These are phyloP conservation scores for Fusarium sp. DNA, from an alignment of 2,329 filamentous ascomycete species.

Conservation along the genomic window DNA sequence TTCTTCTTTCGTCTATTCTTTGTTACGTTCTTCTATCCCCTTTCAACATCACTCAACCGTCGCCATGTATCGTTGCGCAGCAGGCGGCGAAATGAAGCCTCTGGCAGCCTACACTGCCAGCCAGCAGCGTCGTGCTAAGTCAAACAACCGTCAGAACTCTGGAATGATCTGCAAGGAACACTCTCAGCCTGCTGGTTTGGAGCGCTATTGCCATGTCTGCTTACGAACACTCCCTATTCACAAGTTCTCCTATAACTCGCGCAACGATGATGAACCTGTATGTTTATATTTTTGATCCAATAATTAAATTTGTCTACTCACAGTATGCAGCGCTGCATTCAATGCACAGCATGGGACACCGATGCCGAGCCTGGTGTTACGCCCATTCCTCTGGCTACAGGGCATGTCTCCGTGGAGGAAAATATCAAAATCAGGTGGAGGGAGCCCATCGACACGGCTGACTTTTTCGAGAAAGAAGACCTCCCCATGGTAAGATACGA, in stretches of 20 bases:
- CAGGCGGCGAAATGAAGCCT: slow-evolving; percentile 55
- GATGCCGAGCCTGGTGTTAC: slow-evolving; percentile 54
- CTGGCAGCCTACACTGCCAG: slow-evolving; percentile 51
- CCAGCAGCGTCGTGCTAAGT: slow-evolving; percentile 41
- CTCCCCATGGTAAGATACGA: slow-evolving; percentile 36
- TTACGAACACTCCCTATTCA: slow-evolving; percentile 45
- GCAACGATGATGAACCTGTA: slow-evolving; percentile 50
- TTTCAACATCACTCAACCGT: slow-evolving; percentile 7
- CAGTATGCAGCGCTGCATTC: slow-evolving; percentile 50
- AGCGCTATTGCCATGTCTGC: slow-evolving; percentile 54
- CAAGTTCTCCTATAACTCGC: slow-evolving; percentile 51
- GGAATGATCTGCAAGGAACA: slow-evolving; percentile 57
- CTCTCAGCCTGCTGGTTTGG: slow-evolving; percentile 33
- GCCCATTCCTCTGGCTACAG: slow-evolving; percentile 51
- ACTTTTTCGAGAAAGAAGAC: slow-evolving; percentile 48
- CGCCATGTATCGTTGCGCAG: slow-evolving; percentile 53
- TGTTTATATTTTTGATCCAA: slow-evolving; percentile 20
- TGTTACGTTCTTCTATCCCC: neutral
- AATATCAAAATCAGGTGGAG: slow-evolving; percentile 25
- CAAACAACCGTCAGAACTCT: slow-evolving; percentile 37
- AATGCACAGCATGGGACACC: slow-evolving; percentile 54
- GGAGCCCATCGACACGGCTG: slow-evolving; percentile 26
- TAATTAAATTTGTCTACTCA: slow-evolving; percentile 8
- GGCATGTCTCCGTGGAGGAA: slow-evolving; percentile 54
- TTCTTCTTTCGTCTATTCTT: neutral